Evolutionary conservation across 306 rosid genomes (phyloP), one percentile per base, ranked within the genome.

Genomic region (Pterocarpus macrocarpus): DNA sequence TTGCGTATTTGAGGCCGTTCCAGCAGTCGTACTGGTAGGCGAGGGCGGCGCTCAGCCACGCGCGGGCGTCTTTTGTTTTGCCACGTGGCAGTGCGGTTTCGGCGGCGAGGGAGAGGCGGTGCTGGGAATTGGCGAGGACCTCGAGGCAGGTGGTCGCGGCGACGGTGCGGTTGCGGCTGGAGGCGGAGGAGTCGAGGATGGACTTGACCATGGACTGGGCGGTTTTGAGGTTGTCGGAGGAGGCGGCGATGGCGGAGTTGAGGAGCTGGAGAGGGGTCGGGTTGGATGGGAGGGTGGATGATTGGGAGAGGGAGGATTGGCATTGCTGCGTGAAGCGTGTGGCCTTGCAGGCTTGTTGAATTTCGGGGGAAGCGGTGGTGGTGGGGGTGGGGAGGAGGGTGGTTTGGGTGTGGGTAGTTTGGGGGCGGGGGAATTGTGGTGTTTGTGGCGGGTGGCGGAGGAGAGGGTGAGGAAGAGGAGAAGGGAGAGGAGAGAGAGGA

Each of bases 1-100:
- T 92, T 2, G 92, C 97, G 87, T 93, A 95, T 65, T 87, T 90
- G 62, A 95, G 87, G 14, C 82, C 87, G 17, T 86, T 92, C 92
- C 90, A 86, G 90, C 99, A 95, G 71, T 87, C 99, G 88, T 87
- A 93, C 67, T 94, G 98, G 80, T 77, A 89, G 0, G 80, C 86
- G 39, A 91, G 59, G 1, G 97, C 88, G 34, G 98, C 92, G 81
- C 90, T 84, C 57, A 95, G 82, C 90, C 96, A 90, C 0, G 97
- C 97, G 3, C 97, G 87, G 0, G 91, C 92, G 84, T 88, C 92
- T 75, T 92, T 90, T 32, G 1, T 68, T 15, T 17, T 76, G 9
- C 87, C 92, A 1, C 53, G 78, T 4, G 86, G 76, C 16, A 93
- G 78, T 0, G 93, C 92, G 5, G 28, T 22, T 22, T 82, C 80